phyloP scores from a whole-genome alignment of 73 alveolate species.

The Effrenium voratum region DNA sequence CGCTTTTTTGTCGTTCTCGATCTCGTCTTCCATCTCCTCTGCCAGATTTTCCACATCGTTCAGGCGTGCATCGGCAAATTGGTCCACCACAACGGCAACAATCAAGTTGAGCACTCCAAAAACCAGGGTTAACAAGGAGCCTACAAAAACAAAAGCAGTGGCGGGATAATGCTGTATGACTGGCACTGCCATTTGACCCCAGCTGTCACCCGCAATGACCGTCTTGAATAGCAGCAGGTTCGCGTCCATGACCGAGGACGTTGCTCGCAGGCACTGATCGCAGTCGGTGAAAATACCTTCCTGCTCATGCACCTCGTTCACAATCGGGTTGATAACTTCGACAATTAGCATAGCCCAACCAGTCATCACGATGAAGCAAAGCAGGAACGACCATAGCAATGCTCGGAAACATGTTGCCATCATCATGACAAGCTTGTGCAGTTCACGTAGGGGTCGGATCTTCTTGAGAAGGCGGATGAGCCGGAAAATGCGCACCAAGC shows the following conservation, averaged over 20 bases:
- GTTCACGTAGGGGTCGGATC: constrained; percentile 28
- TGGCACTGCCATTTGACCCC: constrained; percentile 1
- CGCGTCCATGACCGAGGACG: constrained; percentile 40
- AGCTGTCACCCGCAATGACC: constrained; percentile 41
- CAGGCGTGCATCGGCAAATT: constrained; percentile 57
- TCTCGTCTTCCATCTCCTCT: constrained; percentile 74
- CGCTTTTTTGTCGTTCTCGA: neutral
- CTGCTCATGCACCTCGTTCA: neutral
- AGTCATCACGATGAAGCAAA: constrained; percentile 54
- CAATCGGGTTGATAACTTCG: neutral
- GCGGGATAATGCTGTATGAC: neutral
- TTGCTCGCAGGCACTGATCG: neutral
- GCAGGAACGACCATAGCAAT: constrained; percentile 49
- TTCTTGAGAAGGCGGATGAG: constrained; percentile 47
- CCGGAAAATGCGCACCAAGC: constrained; percentile 51
- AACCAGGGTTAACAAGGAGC: neutral
- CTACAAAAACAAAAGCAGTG: neutral
- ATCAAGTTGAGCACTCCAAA: constrained; percentile 6
- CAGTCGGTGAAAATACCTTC: neutral
- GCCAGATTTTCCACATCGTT: constrained; percentile 68
- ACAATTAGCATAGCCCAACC: constrained; percentile 56
- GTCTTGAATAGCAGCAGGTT: constrained; percentile 46
- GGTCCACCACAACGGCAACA: constrained; percentile 14
- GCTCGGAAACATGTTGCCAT: constrained; percentile 55
- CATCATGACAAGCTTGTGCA: constrained; percentile 78